Conservation (phyloP, 768 basidiomycete genomes). For the Termitomyces sp. region DNA sequence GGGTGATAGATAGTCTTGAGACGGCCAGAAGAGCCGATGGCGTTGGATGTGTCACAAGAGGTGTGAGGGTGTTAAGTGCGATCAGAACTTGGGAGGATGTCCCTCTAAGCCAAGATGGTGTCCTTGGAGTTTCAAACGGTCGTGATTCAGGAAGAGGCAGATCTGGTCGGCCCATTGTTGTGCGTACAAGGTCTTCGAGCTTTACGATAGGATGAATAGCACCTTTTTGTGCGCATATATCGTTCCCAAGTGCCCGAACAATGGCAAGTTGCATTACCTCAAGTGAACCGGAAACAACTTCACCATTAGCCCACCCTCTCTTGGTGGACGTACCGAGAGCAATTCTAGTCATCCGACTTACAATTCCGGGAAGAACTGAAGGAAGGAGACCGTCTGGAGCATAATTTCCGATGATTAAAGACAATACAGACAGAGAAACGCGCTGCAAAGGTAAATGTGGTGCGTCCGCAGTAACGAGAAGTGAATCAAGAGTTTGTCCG, state of each 20-base stretch:
- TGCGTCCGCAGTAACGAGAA: constrained; percentile 57
- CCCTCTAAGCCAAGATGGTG: constrained; percentile 72
- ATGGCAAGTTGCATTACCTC: constrained; percentile 50
- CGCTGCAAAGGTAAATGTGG: constrained; percentile 56
- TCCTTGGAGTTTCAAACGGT: constrained; percentile 51
- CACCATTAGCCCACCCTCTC: constrained; percentile 72
- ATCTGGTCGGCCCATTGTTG: constrained; percentile 17
- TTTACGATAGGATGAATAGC: constrained; percentile 46
- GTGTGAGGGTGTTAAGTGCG: constrained; percentile 70
- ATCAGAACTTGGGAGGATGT: constrained; percentile 81
- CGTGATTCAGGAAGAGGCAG: constrained; percentile 16
- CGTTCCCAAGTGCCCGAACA: constrained; percentile 58
- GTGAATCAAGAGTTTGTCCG: constrained; percentile 74
- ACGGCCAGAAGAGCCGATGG: constrained; percentile 58
- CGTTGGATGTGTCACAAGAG: constrained; percentile 68
- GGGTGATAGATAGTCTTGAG: constrained; percentile 42
- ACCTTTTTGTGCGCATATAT: constrained; percentile 58
- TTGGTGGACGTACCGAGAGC: constrained; percentile 46
- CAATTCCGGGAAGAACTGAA: constrained; percentile 77
- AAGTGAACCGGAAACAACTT: constrained; percentile 54
- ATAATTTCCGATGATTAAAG: constrained; percentile 49
- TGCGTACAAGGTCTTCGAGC: constrained; percentile 56
- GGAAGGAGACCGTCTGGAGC: constrained; percentile 50
- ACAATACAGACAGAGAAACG: constrained; percentile 53
- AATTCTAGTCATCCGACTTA: constrained; percentile 72